Evolutionary conservation across 805 yeast species (phyloP), one percentile per base, ranked within the genome.

Genomic region (Schwanniomyces pseudopolymorphus): DNA sequence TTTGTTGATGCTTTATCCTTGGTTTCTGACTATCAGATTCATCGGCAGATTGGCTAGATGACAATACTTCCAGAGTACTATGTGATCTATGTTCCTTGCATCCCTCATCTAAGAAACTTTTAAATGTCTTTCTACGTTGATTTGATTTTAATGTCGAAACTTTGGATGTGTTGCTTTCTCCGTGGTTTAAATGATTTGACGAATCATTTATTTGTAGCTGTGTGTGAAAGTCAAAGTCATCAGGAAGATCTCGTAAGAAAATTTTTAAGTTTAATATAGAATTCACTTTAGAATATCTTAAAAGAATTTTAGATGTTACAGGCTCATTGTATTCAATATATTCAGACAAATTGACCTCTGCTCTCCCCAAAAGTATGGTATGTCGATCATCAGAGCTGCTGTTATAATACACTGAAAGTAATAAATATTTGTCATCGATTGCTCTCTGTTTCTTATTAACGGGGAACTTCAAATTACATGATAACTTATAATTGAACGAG

Each of bases 211-310:
- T 63, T 37, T 64, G 70, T 31, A 72, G 59, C 45, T 64, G 75
- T 2, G 78, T 72, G 50, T 69, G 75, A 58, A 72, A 72, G 36
- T 71, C 76, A 36, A 56, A 58, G 48, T 68, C 59, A 3, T 66
- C 46, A 3, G 77, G 69, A 17, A 71, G 60, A 47, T 72, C 75
- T 36, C 70, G 73, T 54, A 87, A 63, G 4, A 72, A 70, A n/a
- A 87, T 68, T 1, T 84, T 75, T 36, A 89, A 50, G 49, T 78
- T 83, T 33, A 86, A 64, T n/a, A 89, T 85, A 2, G 95, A 84
- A 62, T 92, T 92, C 16, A 92, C 81, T 53, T 89, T 88, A 1
- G 96, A 85, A 22, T 88, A 78, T 56, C 84, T 84, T 31, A 92
- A 70, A 38, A 92, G 67, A 55, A 86, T 89, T 50, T 87, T 73